Evolutionary conservation across 805 yeast genomes (phyloP), one percentile per base, ranked within the genome.

Genomic region (Yamadazyma ubonensis): DNA sequence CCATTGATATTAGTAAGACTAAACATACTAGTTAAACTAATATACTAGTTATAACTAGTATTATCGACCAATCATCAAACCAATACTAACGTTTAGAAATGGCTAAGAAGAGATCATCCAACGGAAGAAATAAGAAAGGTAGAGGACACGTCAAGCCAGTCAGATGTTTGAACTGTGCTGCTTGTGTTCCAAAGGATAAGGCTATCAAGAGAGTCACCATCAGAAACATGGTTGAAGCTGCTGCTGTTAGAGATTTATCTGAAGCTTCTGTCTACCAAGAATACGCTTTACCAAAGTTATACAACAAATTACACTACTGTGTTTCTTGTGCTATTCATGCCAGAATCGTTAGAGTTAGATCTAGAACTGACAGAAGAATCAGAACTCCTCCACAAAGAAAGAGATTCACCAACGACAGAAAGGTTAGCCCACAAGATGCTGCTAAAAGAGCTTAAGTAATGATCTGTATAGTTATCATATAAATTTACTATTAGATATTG

Each of bases 71-170:
- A 11, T 2, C 9, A 7, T 19, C 10, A 28, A 8, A 8, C 21
- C 6, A 22, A 36, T 57, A 58, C 61, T 59, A 59, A 57, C 63
- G 44, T 19, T 42, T 49, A 59, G 59, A 50, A 57, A 93, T 93
- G 99, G 98, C 99, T 78, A 93, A 93, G 88, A 93, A 93, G 98
- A 91, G 99, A 90, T 89, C 98, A 76, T 89, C 97, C 93, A 89
- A 90, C 97, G 99, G 99, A 84, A 91, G 99, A 83, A 93, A 93
- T 95, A 93, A 93, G 95, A 90, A 89, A 81, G 98, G 98, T 74
- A 93, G 99, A 88, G 99, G 99, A 73, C 98, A 93, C 96, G 96
- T 87, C 76, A 87, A 86, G 78, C 95, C 96, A 73, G 97, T 91
- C 69, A 90, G 99, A 86, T 93, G 99, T 83, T 86, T 89, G 70